Evolutionary conservation across 106 monocot genomes (phyloP).

Genomic region (Apostasia shenzhenica): DNA sequence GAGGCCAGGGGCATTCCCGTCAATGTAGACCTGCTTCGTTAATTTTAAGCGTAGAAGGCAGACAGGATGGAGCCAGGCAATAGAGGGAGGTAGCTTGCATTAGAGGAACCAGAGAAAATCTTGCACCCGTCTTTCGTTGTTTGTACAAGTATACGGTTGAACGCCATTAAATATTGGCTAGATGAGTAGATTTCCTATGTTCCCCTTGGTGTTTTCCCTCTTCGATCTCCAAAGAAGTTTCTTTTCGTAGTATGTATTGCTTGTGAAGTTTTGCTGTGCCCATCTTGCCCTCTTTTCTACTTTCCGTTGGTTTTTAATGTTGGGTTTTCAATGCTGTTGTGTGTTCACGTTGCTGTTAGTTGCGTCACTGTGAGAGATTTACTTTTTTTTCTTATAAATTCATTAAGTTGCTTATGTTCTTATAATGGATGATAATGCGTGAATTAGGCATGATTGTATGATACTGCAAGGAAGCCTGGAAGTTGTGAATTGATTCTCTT

Average conservation of each 20-base stretch:
- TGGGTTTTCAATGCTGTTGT: background rate
- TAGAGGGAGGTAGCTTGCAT: background rate
- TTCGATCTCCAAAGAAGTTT: background rate
- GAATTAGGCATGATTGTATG: no score
- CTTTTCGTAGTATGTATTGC: background rate
- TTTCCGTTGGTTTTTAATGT: background rate
- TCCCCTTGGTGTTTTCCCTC: background rate
- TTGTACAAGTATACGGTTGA: slow-evolving; percentile 1
- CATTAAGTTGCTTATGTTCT: no score
- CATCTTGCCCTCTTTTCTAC: background rate
- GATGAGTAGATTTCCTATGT: background rate
- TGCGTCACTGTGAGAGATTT: background rate
- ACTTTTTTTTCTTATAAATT: background rate
- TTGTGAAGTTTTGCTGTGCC: background rate
- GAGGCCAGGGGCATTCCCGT: background rate
- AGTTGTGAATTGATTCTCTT: no score
- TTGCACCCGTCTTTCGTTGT: background rate
- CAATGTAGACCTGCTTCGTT: background rate
- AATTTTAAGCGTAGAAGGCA: background rate
- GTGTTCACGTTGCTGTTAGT: background rate
- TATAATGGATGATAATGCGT: no score
- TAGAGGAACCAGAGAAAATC: background rate
- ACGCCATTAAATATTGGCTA: background rate
- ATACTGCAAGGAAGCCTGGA: no score
- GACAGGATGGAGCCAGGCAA: slow-evolving; percentile 5